phyloP scores from a whole-genome alignment of 2,329 filamentous ascomycete species.

The Malbranchea zuffiana region DNA sequence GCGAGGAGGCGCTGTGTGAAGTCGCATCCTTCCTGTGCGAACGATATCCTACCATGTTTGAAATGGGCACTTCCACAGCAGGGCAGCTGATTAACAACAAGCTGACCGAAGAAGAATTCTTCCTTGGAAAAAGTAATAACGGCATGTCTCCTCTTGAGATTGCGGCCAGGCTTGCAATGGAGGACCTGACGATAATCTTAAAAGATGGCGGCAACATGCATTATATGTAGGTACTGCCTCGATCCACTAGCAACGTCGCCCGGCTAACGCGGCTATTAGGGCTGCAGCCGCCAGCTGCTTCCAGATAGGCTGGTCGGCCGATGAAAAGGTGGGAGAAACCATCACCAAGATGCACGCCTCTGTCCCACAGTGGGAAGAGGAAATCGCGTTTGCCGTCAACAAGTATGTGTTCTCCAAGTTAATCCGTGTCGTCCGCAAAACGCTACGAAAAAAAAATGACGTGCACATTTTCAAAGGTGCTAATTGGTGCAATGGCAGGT shows the following conservation, averaged over 20 bases:
- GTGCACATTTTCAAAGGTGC: background rate
- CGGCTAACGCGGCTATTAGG: constrained; percentile 19
- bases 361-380: constrained; percentile 42
- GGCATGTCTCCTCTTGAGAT: constrained; percentile 39
- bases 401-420: constrained; percentile 25
- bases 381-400: constrained; percentile 34
- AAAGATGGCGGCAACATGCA: constrained; percentile 38
- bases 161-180: constrained; percentile 40
- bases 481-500: constrained; percentile 23
- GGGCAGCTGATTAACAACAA: constrained; percentile 33
- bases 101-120: constrained; percentile 36
- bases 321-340: constrained; percentile 40
- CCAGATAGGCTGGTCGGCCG: constrained; percentile 43
- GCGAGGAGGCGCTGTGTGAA: constrained; percentile 38
- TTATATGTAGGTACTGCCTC: constrained; percentile 31
- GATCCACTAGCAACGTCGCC: background rate
- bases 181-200: constrained; percentile 43
- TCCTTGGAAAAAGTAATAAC: constrained; percentile 25
- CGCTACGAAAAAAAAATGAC: background rate
- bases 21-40: constrained; percentile 37
- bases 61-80: constrained; percentile 19
- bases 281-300: constrained; percentile 44
- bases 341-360: constrained; percentile 39
- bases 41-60: constrained; percentile 36
- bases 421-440: too few relatives aligned